Conservation (phyloP, 164 flowering plant genomes). For the Kalanchoe fedtschenkoi region DNA sequence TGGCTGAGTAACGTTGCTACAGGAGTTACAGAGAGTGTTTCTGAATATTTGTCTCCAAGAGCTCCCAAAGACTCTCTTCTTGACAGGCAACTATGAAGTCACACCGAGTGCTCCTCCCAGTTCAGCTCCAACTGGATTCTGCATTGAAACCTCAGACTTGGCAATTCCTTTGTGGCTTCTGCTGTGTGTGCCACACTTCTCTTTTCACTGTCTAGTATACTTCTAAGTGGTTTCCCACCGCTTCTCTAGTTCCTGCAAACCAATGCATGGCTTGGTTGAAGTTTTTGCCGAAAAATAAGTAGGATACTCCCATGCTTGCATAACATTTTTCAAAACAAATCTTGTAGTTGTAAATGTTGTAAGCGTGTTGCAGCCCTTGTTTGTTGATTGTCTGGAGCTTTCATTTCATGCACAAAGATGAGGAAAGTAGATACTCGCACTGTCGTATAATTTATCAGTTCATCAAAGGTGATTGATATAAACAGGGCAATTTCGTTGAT, state of each 20-base stretch:
- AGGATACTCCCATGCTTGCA: neutral
- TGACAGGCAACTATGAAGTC: constrained; percentile 55
- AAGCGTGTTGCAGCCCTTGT: neutral
- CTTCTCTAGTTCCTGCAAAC: neutral
- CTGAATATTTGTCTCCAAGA: constrained; percentile 34
- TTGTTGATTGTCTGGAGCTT: too few relatives aligned
- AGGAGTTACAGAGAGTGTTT: constrained; percentile 30
- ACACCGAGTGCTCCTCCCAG: neutral
- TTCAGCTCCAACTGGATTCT: neutral
- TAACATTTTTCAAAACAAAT: neutral
- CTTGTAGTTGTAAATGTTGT: neutral
- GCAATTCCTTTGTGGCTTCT: neutral
- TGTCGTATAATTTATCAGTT: too few relatives aligned
- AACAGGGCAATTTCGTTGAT: too few relatives aligned
- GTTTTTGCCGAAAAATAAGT: neutral
- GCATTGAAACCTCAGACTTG: neutral
- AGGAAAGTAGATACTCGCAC: too few relatives aligned
- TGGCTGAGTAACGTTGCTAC: constrained; percentile 46
- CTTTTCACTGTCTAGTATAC: neutral
- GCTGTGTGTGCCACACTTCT: neutral
- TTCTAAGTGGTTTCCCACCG: neutral
- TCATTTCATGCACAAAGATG: neutral
- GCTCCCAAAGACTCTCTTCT: constrained; percentile 51
- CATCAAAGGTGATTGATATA: too few relatives aligned
- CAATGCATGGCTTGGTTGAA: neutral